phyloP scores from a whole-genome alignment of 768 basidiomycete genomes.

The Tulasnella sp. region DNA sequence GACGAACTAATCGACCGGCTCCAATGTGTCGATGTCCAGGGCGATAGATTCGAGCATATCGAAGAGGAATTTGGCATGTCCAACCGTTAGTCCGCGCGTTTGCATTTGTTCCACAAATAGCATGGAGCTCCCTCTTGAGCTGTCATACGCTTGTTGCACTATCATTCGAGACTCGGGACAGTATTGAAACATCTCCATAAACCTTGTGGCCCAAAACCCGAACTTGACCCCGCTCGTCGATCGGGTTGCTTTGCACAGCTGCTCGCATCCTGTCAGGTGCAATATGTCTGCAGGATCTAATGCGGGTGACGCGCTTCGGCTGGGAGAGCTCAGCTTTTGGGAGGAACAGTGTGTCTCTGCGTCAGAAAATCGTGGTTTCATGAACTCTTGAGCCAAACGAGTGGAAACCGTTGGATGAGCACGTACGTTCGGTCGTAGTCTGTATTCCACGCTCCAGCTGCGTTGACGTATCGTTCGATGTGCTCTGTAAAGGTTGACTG shows the following conservation, averaged over 20 bases:
- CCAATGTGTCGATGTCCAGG: not conserved
- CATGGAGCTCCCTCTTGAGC: not conserved
- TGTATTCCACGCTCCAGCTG: too few relatives aligned
- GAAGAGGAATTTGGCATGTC: not conserved
- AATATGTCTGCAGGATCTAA: not conserved
- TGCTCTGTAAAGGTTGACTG: too few relatives aligned
- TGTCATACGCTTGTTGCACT: not conserved
- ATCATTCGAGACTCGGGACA: not conserved
- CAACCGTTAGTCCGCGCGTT: not conserved
- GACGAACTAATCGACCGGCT: not conserved
- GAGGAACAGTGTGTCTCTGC: too few relatives aligned
- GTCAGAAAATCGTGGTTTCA: too few relatives aligned
- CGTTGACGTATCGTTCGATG: too few relatives aligned
- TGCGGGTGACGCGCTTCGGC: not conserved
- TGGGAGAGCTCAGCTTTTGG: too few relatives aligned
- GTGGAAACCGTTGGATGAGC: too few relatives aligned
- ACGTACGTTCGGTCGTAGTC: too few relatives aligned
- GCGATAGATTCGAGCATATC: not conserved
- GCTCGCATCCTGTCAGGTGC: not conserved
- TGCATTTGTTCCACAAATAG: not conserved
- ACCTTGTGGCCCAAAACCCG: not conserved
- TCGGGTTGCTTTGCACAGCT: not conserved
- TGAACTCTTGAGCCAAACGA: too few relatives aligned
- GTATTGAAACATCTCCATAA: not conserved
- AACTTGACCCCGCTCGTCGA: not conserved